These are phyloP conservation scores for Cercospora brassicicola DNA, from an alignment of 2,329 filamentous ascomycete genomes.

Conservation along the genomic window DNA sequence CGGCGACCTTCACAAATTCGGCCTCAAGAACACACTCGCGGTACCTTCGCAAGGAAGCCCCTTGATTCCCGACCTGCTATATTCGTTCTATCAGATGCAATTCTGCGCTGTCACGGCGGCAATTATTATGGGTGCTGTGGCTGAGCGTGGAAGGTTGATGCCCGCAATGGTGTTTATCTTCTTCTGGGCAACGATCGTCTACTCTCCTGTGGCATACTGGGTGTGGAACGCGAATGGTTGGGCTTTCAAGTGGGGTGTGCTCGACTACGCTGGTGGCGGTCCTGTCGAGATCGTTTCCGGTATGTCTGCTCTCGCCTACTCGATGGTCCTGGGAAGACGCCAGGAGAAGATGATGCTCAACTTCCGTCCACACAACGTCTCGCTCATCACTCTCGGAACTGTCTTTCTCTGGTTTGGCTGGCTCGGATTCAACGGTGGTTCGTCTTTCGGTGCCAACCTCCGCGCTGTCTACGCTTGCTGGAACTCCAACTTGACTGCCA, in stretches of 20 bases:
- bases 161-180: slow-evolving; percentile 95
- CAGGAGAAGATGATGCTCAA: slow-evolving; percentile 99
- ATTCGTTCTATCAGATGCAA: slow-evolving; percentile 98
- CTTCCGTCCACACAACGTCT: slow-evolving; percentile 98
- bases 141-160: slow-evolving; percentile 88
- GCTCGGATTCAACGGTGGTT: slow-evolving; percentile 98
- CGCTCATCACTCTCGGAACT: slow-evolving; percentile 91
- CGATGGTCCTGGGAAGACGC: slow-evolving; percentile 88
- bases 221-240: slow-evolving; percentile 94
- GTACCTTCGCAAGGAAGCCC: slow-evolving; percentile 84
- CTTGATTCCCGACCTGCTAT: slow-evolving; percentile 83
- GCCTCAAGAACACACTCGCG: slow-evolving; percentile 79
- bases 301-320: slow-evolving; percentile 90
- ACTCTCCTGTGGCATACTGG: slow-evolving; percentile 96
- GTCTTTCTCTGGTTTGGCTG: slow-evolving; percentile 97
- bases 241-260: slow-evolving; percentile 84
- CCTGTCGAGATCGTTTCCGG: slow-evolving; percentile 97
- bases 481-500: slow-evolving; percentile 93
- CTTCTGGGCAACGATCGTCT: slow-evolving; percentile 94
- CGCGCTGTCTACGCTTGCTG: slow-evolving; percentile 96
- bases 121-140: slow-evolving; percentile 87
- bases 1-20: slow-evolving; percentile 85
- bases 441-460: slow-evolving; percentile 74
- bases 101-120: slow-evolving; percentile 92
- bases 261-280: slow-evolving; percentile 94